These are phyloP conservation scores for Cantharellus anzutake DNA, from an alignment of 768 basidiomycete genomes.

Conservation along the genomic window DNA sequence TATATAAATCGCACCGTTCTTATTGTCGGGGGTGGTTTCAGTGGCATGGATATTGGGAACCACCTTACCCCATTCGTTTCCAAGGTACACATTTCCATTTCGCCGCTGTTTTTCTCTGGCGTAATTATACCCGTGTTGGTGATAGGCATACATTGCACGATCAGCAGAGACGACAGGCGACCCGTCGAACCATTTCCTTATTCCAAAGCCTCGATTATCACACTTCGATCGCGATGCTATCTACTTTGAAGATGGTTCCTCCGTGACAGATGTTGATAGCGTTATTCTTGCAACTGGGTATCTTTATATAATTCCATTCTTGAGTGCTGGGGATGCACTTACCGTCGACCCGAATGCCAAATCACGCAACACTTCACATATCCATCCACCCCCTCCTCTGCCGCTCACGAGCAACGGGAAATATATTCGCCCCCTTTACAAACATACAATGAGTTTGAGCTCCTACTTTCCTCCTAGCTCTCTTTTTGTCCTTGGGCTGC, in stretches of 20 bases:
- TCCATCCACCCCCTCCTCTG: background rate
- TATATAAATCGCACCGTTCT: conserved; percentile 28
- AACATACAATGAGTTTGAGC: conserved; percentile 34
- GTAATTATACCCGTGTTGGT: too few species aligned
- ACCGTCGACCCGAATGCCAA: background rate
- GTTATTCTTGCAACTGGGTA: conserved; percentile 40
- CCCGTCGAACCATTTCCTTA: background rate
- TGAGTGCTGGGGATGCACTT: conserved; percentile 11
- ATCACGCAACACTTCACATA: background rate
- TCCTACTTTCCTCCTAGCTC: conserved; percentile 29
- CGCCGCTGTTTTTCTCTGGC: too few species aligned
- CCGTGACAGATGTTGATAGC: conserved; percentile 22
- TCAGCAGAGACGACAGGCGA: too few species aligned
- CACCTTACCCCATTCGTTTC: conserved; percentile 18
- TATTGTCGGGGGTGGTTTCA: conserved; percentile 29
- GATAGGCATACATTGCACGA: too few species aligned
- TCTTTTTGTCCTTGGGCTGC: conserved; percentile 36
- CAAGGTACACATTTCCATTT: too few species aligned
- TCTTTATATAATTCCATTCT: conserved; percentile 32
- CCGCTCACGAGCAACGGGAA: conserved; percentile 28
- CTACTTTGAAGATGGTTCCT: conserved; percentile 30
- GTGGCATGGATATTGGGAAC: conserved; percentile 28
- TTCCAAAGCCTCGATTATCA: conserved; percentile 25
- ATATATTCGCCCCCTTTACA: conserved; percentile 36
- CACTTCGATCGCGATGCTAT: conserved; percentile 27